A percentile compares a stretch with the other conserved stretches of the same genome.
Conservation (phyloP, 148 eudicot genomes). For the Silene latifolia region DNA sequence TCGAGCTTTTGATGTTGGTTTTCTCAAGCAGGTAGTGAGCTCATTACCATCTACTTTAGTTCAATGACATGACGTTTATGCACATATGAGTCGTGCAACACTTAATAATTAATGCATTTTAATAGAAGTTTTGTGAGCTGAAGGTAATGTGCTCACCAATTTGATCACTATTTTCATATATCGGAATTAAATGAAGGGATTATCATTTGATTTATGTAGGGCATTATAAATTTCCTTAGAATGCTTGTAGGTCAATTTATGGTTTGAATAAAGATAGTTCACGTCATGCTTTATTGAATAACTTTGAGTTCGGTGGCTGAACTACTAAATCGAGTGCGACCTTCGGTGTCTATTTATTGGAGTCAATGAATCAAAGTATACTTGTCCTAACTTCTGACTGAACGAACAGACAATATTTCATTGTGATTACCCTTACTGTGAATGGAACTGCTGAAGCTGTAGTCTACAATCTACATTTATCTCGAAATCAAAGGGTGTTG, state of each 20-base stretch:
- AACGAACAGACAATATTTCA: no score
- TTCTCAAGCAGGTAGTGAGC: no score
- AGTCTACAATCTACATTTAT: constrained; percentile 7
- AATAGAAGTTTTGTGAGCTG: not conserved
- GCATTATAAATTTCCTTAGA: not conserved
- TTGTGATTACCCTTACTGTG: no score
- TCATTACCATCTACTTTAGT: no score
- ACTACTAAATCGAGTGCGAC: no score
- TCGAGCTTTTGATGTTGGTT: no score
- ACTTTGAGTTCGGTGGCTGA: constrained; percentile 32
- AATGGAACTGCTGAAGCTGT: not conserved
- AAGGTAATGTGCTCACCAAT: no score
- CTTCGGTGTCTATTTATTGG: no score
- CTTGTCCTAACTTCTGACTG: no score
- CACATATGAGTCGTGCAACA: not conserved
- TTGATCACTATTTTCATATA: not conserved
- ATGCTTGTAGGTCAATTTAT: constrained; percentile 8
- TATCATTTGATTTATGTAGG: not conserved
- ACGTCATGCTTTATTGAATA: constrained; percentile 21
- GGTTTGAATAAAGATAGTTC: constrained; percentile 10
- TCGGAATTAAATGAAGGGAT: no score
- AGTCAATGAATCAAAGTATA: no score
- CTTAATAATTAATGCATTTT: not conserved
- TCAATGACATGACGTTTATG: constrained; percentile 1
- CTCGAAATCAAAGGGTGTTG: not conserved